Evolutionary conservation across 495 filamentous ascomycete genomes (phyloP), one percentile per base, ranked within the genome.

Genomic region (Astrothelium macrocarpum): DNA sequence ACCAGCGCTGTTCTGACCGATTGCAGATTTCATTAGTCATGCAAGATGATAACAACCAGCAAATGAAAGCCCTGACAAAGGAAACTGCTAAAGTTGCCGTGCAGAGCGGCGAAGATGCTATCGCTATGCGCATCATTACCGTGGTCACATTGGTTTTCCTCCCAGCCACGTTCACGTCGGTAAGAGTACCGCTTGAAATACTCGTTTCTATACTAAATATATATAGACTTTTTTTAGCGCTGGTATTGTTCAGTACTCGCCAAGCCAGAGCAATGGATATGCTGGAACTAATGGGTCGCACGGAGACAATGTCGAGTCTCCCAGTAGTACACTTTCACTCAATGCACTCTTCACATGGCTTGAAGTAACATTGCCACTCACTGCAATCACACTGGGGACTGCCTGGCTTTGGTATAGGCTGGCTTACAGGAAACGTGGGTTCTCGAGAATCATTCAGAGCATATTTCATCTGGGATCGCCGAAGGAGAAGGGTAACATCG

Each of bases 111-210:
- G n/a, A n/a, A n/a, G 77, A 79, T 32, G 69, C 77, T 2, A 69
- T 78, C 45, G 69, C 68, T 2, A 71, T 80, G 66, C 66, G 75
- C 11, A 76, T 78, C 53, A 72, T 80, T 63, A 76, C 75, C 3
- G 60, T 77, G 11, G 74, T 76, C 1, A 79, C 75, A 0, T 66
- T 80, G 9, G 53, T 80, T 1, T 80, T 74, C 60, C 72, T 80
- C 10, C 78, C 78, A 0, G 72, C 74, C 26, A 78, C 78, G 1
- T 78, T 80, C 59, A 77, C 78, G 1, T 80, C 78, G n/a, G 74
- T 77, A 68, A 71, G 70, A 59, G 34, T 42, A 39, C 20, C 32
- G 34, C 26, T 28, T 36, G 72, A 34, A 64, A 25, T 5, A 42
- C 5, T 42, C 36, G 16, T 16, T 42, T 7, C 5, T 42, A 42